phyloP scores from a whole-genome alignment of 2,329 filamentous ascomycete species.

The Paradendryphiella salina region DNA sequence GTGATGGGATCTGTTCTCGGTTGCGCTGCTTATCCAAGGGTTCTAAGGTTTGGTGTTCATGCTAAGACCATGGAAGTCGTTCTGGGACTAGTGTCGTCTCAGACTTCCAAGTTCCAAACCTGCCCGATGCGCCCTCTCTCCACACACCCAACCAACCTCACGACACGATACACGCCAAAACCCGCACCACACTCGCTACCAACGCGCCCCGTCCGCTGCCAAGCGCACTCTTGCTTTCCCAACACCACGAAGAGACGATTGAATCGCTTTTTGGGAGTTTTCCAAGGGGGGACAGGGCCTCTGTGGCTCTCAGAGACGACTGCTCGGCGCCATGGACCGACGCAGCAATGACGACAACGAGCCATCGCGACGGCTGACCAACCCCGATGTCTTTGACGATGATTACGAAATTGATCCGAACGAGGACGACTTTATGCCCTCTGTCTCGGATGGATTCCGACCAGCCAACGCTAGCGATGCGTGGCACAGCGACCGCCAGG shows the following conservation, averaged over 20 bases:
- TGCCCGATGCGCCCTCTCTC: constrained; percentile 19
- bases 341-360: constrained; percentile 40
- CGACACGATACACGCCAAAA: constrained; percentile 28
- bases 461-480: constrained; percentile 39
- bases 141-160: constrained; percentile 23
- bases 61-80: constrained; percentile 40
- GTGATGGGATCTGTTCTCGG: not conserved
- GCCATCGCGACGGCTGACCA: constrained; percentile 35
- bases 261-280: constrained; percentile 26
- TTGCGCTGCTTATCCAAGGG: constrained; percentile 17
- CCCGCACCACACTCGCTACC: constrained; percentile 23
- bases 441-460: constrained; percentile 53
- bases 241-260: constrained; percentile 14
- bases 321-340: constrained; percentile 45
- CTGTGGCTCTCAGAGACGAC: constrained; percentile 39
- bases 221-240: constrained; percentile 17
- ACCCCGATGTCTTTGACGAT: constrained; percentile 54
- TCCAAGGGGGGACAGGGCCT: constrained; percentile 34
- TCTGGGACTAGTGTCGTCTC: constrained; percentile 17
- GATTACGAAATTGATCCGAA: constrained; percentile 50
- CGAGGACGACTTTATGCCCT: constrained; percentile 49
- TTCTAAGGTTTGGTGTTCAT: constrained; percentile 18
- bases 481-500: constrained; percentile 25
- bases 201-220: constrained; percentile 14
- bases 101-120: constrained; percentile 29